These are phyloP conservation scores for peach (Prunus persica) DNA, from an alignment of 306 rosid species.

Conservation along the genomic window DNA sequence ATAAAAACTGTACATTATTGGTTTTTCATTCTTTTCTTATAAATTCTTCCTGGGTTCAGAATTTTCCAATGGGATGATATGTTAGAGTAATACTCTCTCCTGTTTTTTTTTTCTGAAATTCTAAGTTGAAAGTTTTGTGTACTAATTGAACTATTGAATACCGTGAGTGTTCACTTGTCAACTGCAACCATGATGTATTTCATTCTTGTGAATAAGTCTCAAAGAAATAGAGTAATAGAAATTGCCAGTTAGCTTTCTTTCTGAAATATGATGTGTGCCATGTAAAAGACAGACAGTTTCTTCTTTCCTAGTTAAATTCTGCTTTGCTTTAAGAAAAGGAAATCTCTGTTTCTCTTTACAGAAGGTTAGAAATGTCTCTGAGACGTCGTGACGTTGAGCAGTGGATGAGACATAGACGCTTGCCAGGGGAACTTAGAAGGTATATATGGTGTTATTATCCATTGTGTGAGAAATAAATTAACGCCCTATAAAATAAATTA, in stretches of 20 bases:
- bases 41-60: background rate
- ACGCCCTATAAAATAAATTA: background rate
- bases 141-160: background rate
- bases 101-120: background rate
- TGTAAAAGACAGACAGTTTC: background rate
- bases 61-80: background rate
- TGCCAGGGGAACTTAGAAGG: constrained; percentile 62
- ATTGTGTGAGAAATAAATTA: background rate
- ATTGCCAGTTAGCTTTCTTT: background rate
- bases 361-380: constrained; percentile 77
- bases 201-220: background rate
- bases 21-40: background rate
- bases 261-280: background rate
- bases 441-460: constrained; percentile 5
- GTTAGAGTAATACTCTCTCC: background rate
- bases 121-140: background rate
- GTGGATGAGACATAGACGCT: constrained; percentile 91
- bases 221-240: background rate
- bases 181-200: background rate
- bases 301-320: background rate
- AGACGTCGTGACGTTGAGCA: constrained; percentile 82
- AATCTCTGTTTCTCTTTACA: constrained; percentile 27
- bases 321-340: background rate
- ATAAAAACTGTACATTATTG: background rate
- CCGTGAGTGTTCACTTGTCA: background rate